Evolutionary conservation across 106 monocot genomes (phyloP).

Genomic region (Allium fistulosum): DNA sequence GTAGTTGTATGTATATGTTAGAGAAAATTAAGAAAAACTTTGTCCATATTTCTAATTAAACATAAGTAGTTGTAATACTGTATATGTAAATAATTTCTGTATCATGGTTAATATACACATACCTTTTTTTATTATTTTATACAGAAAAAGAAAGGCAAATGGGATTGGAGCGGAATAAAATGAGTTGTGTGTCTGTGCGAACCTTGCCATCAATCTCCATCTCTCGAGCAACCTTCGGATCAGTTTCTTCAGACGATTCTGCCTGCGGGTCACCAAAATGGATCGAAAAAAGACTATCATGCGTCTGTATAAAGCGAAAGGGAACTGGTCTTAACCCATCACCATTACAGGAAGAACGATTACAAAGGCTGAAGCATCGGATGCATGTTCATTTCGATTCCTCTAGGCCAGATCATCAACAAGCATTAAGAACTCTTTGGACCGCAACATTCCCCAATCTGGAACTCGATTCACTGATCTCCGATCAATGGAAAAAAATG

Average conservation of each 20-base stretch:
- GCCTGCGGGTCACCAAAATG: slow-evolving; percentile 77
- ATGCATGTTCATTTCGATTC: slow-evolving; percentile 76
- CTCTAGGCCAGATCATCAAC: slow-evolving; percentile 66
- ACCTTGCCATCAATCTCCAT: slow-evolving; percentile 24
- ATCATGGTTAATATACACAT: no score
- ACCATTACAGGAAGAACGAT: slow-evolving; percentile 62
- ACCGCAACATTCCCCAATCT: slow-evolving; percentile 68
- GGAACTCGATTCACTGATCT: slow-evolving; percentile 65
- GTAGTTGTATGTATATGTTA: no score
- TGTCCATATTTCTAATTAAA: no score
- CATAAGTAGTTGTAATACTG: no score
- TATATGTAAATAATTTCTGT: no score
- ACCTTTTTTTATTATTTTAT: not conserved
- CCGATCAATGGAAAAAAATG: slow-evolving; percentile 95
- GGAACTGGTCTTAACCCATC: slow-evolving; percentile 47
- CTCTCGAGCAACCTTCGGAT: slow-evolving; percentile 25
- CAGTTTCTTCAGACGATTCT: slow-evolving; percentile 40
- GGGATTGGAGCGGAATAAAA: slow-evolving; percentile 17
- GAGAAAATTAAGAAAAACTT: no score
- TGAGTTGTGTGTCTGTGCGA: slow-evolving; percentile 33
- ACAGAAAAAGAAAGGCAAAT: slow-evolving; percentile 3
- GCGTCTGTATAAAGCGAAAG: slow-evolving; percentile 75
- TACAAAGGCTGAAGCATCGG: slow-evolving; percentile 68
- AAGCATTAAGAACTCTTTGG: slow-evolving; percentile 85
- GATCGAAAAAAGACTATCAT: slow-evolving; percentile 78